Evolutionary conservation across 2,329 filamentous ascomycete genomes (phyloP), one percentile per base, ranked within the genome.

Genomic region (Diaporthe sp.): DNA sequence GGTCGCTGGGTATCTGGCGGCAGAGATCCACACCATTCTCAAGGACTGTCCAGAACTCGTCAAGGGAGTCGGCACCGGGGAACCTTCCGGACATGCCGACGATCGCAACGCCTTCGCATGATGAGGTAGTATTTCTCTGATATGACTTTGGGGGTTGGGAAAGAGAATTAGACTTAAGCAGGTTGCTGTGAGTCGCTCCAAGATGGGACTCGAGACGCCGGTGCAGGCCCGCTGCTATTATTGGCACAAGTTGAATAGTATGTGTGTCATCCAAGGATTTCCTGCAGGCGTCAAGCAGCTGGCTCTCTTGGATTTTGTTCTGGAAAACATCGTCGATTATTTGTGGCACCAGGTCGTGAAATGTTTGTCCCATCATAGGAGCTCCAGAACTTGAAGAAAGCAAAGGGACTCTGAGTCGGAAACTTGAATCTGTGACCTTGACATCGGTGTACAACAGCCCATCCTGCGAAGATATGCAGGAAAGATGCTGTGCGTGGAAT

Each of bases 1-100:
- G 65, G 4, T 55, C 35, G 7, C 32, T 32, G 7, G 72, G 72
- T 25, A 70, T 69, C 2, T 50, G 32, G 27, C 73, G 75, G 72
- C 80, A 79, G 1, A 81, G 76, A 69, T 81, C 79, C 8, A 78
- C 73, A 7, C 79, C 79, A 4, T 76, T 25, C 30, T 76, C 58
- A 13, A 73, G 72, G 2, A 73, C 35, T 1, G 51, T 35, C 70
- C 70, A 72, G 47, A 72, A 72, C 32, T 51, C 70, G 19, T 72
- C 70, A 19, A 47, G 55, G 9, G 39, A 42, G 1, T 71, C 56
- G 8, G 69, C 69, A 3, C 69, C 55, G 6, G 69, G 69, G n/a
- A 71, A 71, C 37, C 69, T 44, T 8, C 69, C 69, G 8, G 69
- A 71, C 69, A 71, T 71, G 0, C 69, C 69, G 15, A 71, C 37